Percentiles rank a stretch among this genome's conserved stretches.
These are phyloP conservation scores for Scleroderma citrinum DNA, from an alignment of 768 basidiomycete species.

Conservation along the genomic window DNA sequence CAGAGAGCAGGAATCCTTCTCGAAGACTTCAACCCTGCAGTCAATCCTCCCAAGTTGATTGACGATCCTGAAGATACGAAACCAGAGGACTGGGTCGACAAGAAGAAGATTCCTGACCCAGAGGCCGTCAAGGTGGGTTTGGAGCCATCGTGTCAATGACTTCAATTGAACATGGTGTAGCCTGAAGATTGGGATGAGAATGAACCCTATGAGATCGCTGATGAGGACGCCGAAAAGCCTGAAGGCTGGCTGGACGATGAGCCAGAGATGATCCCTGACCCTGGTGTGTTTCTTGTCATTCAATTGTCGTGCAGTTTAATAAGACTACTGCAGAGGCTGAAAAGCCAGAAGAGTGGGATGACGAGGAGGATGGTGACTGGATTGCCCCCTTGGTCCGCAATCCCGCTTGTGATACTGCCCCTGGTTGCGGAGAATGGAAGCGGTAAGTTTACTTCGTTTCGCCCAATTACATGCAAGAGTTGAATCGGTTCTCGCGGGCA, in stretches of 20 bases:
- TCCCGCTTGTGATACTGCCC: conserved; percentile 82
- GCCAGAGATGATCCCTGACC: conserved; percentile 74
- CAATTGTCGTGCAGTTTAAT: background rate
- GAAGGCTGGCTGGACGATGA: conserved; percentile 96
- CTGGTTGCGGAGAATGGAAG: conserved; percentile 96
- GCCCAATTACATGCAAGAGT: background rate
- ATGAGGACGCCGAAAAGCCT: conserved; percentile 84
- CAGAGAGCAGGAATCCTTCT: conserved; percentile 78
- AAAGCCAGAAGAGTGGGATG: conserved; percentile 99
- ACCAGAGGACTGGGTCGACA: conserved; percentile 90
- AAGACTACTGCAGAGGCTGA: conserved; percentile 50
- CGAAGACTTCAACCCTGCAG: conserved; percentile 88
- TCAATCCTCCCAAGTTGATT: conserved; percentile 92
- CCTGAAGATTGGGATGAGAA: conserved; percentile 98
- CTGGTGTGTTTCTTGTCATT: conserved; percentile 44
- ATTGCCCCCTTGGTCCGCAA: conserved; percentile 85
- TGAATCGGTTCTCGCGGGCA: conserved; percentile 19
- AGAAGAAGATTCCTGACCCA: conserved; percentile 77
- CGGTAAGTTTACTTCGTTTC: conserved; percentile 37
- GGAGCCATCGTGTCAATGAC: background rate
- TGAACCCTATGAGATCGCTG: conserved; percentile 86
- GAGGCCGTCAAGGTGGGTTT: conserved; percentile 68
- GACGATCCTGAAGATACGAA: conserved; percentile 90
- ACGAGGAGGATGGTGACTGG: conserved; percentile 99
- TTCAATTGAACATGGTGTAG: conserved; percentile 28